Base-by-base conservation (phyloP, 495 filamentous ascomycete genomes). In the Podospora didyma region DNA sequence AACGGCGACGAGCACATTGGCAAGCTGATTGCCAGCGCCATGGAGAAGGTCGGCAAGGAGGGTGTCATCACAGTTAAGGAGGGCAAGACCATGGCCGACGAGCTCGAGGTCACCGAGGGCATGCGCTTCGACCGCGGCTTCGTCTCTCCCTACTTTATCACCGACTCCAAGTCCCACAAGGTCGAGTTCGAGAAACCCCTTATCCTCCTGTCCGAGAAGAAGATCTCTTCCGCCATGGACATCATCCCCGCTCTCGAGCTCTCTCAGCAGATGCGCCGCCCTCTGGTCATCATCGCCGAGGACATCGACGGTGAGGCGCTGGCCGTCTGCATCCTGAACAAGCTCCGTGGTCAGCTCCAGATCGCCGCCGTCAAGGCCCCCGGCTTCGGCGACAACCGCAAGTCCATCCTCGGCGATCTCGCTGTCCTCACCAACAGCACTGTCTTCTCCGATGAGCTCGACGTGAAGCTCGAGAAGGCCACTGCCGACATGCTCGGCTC, bases 41-140 rank as follows among this genome's bases (percentile, higher is more conserved):
- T 98, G 94, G 94, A 98, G 86, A 93, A 95, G 78, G 94, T 98
- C 62, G 94, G 94, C 74, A 97, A 97, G 83, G 94, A 98, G 80
- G 94, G 94, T 82, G 94, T 98, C 61, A 98, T 98, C 72, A 98
- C 94, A 48, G 92, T 96, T 57, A 97, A 97, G 86, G 94, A 98
- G 81, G 94, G 94, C 64, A 97, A 97, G 87, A 98, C 94, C 49
- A 87, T 95, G 70, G 88, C 91, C 68, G 94, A 98, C 64, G 95
- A 98, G 82, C 86, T 98, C 46, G 94, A 97, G 76, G 88, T 98
- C 57, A 98, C 94, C 23, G 94, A 98, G 84, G 94, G 94, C 75
- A 98, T 98, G 94, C 89, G 92, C 70, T 97, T 98, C 78, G 94
- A 98, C 82, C 92, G 94, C 65, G 94, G 94, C 54, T 98, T 85